Base-by-base conservation (phyloP, 257 asterid genomes). In the Ajuga chamaepitys region DNA sequence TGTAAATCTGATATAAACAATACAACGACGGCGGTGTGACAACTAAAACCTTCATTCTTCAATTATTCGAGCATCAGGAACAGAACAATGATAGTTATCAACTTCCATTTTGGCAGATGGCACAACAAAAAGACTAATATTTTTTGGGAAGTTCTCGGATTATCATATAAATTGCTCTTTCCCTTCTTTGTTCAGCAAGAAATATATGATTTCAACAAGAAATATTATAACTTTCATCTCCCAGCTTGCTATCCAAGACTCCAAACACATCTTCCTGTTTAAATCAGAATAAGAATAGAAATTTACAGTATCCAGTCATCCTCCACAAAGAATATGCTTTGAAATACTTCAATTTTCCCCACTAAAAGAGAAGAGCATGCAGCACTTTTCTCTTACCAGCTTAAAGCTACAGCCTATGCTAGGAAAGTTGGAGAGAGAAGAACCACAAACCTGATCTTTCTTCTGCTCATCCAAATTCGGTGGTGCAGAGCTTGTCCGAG, bases 401-500 rank as follows among this genome's bases (percentile, higher is more conserved):
- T 48, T n/a, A 32, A 66, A 45, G 26, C 30, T 57, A 48, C 48
- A 28, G 56, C 34, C 62, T 40, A n/a, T 30, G 64, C 34, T 41
- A 10, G 38, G 28, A 56, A 55, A 61, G 59, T 46, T 32, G 53
- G 26, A 51, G 9, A 56, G 5, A 53, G 32, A 35, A 59, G 28
- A 59, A 62, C 18, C 44, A 54, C 82, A 72, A 69, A 87, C 97
- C 95, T 87, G 97, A 35, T 81, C 86, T 61, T 82, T 85, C 74
- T 81, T 89, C 82, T 92, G 98, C 80, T 92, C 98, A 70, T 83
- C 98, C 84, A 92, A 70, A 78, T 81, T 88, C 7, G 98, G 95
- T 28, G 97, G 95, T 64, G 95, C 97, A 28, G 97, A 89, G 83
- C 92, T 89, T 74, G 97, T 89, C 67, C 98, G 84, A 35, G 98